Base-by-base conservation (phyloP, 2,329 filamentous ascomycete genomes). In the Venturia oleaginea region DNA sequence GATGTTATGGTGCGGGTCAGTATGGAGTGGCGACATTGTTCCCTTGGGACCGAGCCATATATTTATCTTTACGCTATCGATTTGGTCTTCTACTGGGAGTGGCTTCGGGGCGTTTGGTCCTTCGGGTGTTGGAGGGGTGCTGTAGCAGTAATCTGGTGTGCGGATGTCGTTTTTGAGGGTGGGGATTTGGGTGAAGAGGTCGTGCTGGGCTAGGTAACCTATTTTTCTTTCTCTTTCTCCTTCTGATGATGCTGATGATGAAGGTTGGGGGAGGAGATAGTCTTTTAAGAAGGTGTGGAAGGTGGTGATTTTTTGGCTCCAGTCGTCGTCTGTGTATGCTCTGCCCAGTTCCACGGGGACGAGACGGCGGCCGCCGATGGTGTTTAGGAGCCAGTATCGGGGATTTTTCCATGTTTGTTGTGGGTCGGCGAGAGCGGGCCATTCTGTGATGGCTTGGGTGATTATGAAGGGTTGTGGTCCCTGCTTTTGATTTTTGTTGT, bases 1-100 rank as follows among this genome's bases (percentile, higher is more conserved):
- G 59, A 97, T 84, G 72, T 97, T 97, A 72, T 97, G 91, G 74
- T 97, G 95, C 1, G 90, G 91, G 71, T 97, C 94, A 1, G 91
- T 95, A 74, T 99, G 94, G 0, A 97, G 80, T 1, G 94, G 94
- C 0, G 92, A 96, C 67, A 96, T 92, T 0, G 94, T 97, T 61
- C 86, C 87, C 0, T 86, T 80, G 0, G 94, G 94, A 0, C 94
- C 94, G 67, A 97, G 88, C 94, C 94, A 99, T 8, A 91, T 92
- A 75, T 97, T 96, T 22, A 95, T 73, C 22, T 70, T 68, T 0
- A 69, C 51, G 19, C 65, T 65, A 13, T 48, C 54, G 24, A 27
- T 38, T 24, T 64, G 30, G 27, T 59, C 62, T 37, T 59, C 30
- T 30, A 24, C 5, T 8, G 10, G 13, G 8, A 65, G 67, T 48